Conservation (phyloP, 2,329 filamentous ascomycete genomes). For the Cladorrhinum sp. region DNA sequence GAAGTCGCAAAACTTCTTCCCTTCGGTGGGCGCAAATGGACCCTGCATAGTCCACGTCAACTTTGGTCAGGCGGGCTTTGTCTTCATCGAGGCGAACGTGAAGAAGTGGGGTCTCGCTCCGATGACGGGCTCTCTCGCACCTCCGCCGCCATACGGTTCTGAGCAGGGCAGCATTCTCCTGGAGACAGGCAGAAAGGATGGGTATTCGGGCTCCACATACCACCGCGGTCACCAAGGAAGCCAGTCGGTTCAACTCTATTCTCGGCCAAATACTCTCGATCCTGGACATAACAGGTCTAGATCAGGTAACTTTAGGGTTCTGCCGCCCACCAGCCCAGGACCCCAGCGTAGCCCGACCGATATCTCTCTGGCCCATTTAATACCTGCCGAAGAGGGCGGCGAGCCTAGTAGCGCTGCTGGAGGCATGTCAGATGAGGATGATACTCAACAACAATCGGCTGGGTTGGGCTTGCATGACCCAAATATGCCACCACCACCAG, state of each 20-base stretch:
- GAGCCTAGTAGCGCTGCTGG: constrained; percentile 62
- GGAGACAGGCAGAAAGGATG: constrained; percentile 72
- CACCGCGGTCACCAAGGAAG: constrained; percentile 43
- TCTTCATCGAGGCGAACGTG: constrained; percentile 98
- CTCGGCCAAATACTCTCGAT: constrained; percentile 43
- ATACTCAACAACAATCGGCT: constrained; percentile 35
- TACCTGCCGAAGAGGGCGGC: constrained; percentile 68
- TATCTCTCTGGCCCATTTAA: constrained; percentile 86
- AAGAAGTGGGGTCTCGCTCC: constrained; percentile 99
- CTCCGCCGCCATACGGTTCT: constrained; percentile 92
- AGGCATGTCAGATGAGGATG: constrained; percentile 31
- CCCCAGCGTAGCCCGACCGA: constrained; percentile 90
- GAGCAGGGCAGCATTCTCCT: constrained; percentile 95
- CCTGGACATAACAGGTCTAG: constrained; percentile 69
- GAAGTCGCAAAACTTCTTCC: constrained; percentile 96
- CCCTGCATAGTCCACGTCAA: constrained; percentile 94
- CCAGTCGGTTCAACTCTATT: constrained; percentile 46
- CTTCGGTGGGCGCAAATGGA: constrained; percentile 92
- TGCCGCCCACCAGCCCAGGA: constrained; percentile 79
- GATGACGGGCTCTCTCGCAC: constrained; percentile 90
- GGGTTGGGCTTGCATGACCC: constrained; percentile 53
- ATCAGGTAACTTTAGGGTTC: constrained; percentile 74
- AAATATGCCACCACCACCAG: constrained; percentile 65
- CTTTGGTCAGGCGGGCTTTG: constrained; percentile 95
- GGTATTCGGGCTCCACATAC: constrained; percentile 42